Evolutionary conservation across 768 basidiomycete genomes (phyloP), one percentile per base, ranked within the genome.

Genomic region (Tubosaeta sp.): DNA sequence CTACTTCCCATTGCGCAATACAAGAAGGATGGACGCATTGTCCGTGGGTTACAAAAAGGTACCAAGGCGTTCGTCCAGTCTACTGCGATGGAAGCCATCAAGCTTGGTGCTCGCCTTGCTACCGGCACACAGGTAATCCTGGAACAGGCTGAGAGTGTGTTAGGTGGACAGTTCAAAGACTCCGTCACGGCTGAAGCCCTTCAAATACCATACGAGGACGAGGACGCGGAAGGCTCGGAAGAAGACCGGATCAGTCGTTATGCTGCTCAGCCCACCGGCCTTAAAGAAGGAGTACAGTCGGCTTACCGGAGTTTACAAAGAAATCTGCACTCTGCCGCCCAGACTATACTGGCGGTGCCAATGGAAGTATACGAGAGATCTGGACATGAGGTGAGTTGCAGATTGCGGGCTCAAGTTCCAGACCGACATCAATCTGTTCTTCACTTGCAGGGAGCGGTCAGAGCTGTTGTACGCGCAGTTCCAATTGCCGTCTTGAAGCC

Each of bases 351-450:
- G 34, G 95, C 97, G 1, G 92, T 99, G 1, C 97, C 97, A 1
- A 97, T 98, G 95, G 97, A 98, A 69, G 93, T 97, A 11, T 95
- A 97, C 60, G 97, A 99, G 70, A 78, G 89, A 54, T 89, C 93
- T 10, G 91, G 92, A 8, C 88, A 86, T 51, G 91, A 97, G 80
- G 95, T 88, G 59, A 61, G 80, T 72, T 12, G 1, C 17, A 39
- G 10, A 22, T 33, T 38, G 7, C 1, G 14, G 13, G 4, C 31
- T 46, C 3, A 26, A 53, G 22, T n/a, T 43, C 14, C 11, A 25
- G 11, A 26, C 16, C 46, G 12, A 33, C 32, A 17, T 26, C 27
- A 27, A 53, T 35, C 42, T 44, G 6, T 25, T 32, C 9, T 53
- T 51, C 13, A 48, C 48, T 8, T 48, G 2, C 64, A 98, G 94